Conservation (phyloP, 2,329 filamentous ascomycete species). For the Epichloe sylvatica region DNA sequence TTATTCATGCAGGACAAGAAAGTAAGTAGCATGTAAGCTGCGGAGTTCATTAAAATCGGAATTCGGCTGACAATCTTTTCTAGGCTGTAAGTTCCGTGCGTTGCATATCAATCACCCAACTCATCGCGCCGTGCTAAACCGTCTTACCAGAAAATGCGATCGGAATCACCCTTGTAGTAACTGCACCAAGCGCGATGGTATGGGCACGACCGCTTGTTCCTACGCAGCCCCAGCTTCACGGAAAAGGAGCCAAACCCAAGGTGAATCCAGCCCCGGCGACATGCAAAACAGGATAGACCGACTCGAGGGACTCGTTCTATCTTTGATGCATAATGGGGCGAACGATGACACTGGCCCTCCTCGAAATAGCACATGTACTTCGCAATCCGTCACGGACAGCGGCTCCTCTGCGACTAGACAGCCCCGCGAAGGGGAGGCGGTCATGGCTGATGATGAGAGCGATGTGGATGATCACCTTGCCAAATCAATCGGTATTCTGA, state of each 20-base stretch:
- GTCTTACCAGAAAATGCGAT: conserved; percentile 68
- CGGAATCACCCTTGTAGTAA: conserved; percentile 85
- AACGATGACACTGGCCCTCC: conserved; percentile 29
- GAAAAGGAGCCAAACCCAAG: conserved; percentile 59
- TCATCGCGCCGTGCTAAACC: background rate
- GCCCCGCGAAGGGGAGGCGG: conserved; percentile 42
- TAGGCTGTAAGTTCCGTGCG: conserved; percentile 22
- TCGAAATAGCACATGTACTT: conserved; percentile 19
- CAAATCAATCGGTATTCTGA: conserved; percentile 66
- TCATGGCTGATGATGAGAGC: conserved; percentile 45
- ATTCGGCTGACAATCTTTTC: conserved; percentile 8
- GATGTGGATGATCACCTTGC: conserved; percentile 56
- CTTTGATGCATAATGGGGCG: conserved; percentile 78
- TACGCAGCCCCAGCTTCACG: conserved; percentile 61
- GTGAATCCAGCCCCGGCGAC: conserved; percentile 60
- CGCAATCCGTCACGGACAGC: conserved; percentile 28
- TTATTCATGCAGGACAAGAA: conserved; percentile 78
- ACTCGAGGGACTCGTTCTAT: conserved; percentile 80
- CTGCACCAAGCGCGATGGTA: conserved; percentile 79
- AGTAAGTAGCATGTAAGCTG: conserved; percentile 37
- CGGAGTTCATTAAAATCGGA: too few species aligned
- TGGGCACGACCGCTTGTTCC: conserved; percentile 65
- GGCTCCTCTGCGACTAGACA: conserved; percentile 30
- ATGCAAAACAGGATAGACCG: conserved; percentile 98
- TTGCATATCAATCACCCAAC: background rate